A percentile compares a stretch with the other conserved stretches of the same genome.
These are phyloP conservation scores for Trichoderma gracile DNA, from an alignment of 2,329 filamentous ascomycete species.

Conservation along the genomic window DNA sequence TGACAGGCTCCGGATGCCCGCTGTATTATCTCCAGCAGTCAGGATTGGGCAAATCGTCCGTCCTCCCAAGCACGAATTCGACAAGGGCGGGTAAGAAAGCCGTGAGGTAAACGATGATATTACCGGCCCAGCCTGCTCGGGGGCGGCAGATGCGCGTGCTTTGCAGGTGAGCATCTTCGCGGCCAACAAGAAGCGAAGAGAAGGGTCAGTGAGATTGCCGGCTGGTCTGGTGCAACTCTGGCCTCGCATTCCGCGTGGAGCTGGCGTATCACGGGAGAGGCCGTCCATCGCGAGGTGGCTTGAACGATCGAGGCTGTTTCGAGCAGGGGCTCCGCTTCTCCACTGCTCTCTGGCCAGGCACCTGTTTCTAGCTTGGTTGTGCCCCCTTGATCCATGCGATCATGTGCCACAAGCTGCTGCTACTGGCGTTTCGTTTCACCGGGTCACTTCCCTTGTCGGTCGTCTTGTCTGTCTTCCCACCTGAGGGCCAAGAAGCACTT, in stretches of 20 bases:
- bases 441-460: not conserved
- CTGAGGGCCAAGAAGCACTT: not conserved
- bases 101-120: not conserved
- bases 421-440: slow-evolving; percentile 21
- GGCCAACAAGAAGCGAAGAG: not conserved
- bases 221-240: slow-evolving; percentile 3
- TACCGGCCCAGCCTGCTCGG: not conserved
- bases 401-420: slow-evolving; percentile 14
- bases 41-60: slow-evolving; percentile 5
- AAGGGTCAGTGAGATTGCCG: not conserved
- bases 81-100: not conserved
- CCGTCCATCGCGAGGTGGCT: slow-evolving; percentile 23
- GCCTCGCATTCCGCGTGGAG: slow-evolving; percentile 21
- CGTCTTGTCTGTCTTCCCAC: not conserved
- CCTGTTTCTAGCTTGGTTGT: slow-evolving; percentile 14
- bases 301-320: slow-evolving; percentile 9
- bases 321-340: slow-evolving; percentile 21
- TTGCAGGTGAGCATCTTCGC: slow-evolving; percentile 5
- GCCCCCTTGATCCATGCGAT: slow-evolving; percentile 13
- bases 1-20: not conserved
- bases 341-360: slow-evolving; percentile 18
- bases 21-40: not conserved
- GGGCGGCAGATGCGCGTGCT: not conserved
- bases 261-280: slow-evolving; percentile 23
- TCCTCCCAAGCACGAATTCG: not conserved